Base-by-base conservation (phyloP, 495 filamentous ascomycete species). In the Haplographium delicatum region DNA sequence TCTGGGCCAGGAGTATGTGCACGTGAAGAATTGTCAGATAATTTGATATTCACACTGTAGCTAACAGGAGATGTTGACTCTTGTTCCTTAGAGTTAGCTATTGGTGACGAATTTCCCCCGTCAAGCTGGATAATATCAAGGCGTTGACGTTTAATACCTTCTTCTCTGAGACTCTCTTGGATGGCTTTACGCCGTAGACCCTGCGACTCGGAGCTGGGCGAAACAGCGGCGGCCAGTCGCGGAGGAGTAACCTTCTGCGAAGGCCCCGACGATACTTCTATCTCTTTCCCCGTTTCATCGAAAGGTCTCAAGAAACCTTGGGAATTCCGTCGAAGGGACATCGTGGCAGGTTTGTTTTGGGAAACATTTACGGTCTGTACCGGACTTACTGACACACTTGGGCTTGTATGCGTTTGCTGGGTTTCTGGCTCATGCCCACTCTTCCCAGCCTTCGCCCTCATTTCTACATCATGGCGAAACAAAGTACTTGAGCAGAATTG, bases 381-480 rank as follows among this genome's bases (percentile, higher is more conserved):
- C 22, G 16, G 30, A 13, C 38, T 43, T 13, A 35, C 47, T 15
- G 39, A 16, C 7, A 26, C 24, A 15, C 40, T 38, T 15, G 30
- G 9, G 18, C 30, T 40, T 27, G 25, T 41, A 4, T 31, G 50
- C 15, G 39, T 39, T 19, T 46, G 27, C 23, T 39, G 30, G 15
- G 18, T 45, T 20, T 25, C 39, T 15, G 20, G 6, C 8, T 44
- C 19, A 4, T 2, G 11, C 20, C 10, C 18, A 11, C 4, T 7
- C 27, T 4, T 24, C 9, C 18, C 25, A 24, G 18, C 23, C 13
- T 16, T 20, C 25, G 40, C 46, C 33, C 38, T 18, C 79, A 93
- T 86, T 42, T 80, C 62, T 11, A 57, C 18, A 55, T 96, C 89
- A 54, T 94, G 81, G 10, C 66, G 63, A 57, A 94, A 94, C 0